Percentiles rank a stretch among this genome's conserved stretches.
These are phyloP conservation scores for Leccinum subrobustum DNA, from an alignment of 1,284 basidiomycete species.

Conservation along the genomic window DNA sequence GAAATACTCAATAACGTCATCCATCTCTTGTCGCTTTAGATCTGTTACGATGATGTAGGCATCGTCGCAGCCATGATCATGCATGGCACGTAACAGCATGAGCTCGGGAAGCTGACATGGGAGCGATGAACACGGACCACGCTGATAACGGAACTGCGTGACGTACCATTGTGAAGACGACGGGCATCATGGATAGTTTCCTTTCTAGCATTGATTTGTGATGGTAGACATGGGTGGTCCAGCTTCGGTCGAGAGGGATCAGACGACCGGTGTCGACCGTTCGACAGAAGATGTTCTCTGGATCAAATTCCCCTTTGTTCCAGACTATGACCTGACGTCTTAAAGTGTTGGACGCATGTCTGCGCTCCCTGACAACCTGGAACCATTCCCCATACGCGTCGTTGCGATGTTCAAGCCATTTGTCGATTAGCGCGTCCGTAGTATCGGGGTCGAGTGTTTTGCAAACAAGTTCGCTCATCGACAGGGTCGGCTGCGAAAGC, in stretches of 20 bases:
- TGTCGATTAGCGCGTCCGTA: constrained; percentile 74
- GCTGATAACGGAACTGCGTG: constrained; percentile 2
- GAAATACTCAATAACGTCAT: constrained; percentile 72
- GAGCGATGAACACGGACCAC: constrained; percentile 11
- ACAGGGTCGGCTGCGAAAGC: constrained; percentile 60
- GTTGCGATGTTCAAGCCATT: constrained; percentile 74
- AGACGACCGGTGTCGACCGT: constrained; percentile 72
- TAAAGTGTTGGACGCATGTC: constrained; percentile 48
- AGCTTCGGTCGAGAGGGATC: constrained; percentile 73
- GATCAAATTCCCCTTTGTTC: constrained; percentile 74
- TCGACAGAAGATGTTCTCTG: constrained; percentile 73
- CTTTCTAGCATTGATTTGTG: constrained; percentile 70
- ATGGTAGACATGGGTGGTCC: constrained; percentile 76
- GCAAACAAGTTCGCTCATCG: constrained; percentile 72
- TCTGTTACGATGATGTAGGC: constrained; percentile 75
- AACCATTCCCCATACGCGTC: constrained; percentile 77
- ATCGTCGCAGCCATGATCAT: constrained; percentile 72
- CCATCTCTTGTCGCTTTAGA: constrained; percentile 73
- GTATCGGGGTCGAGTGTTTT: constrained; percentile 71
- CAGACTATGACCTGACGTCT: constrained; percentile 63
- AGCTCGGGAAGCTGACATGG: constrained; percentile 62
- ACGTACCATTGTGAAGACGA: constrained; percentile 73
- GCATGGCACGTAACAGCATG: constrained; percentile 75
- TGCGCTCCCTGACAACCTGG: constrained; percentile 60
- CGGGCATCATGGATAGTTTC: constrained; percentile 71